Percentiles rank a stretch among this genome's conserved stretches.
Evolutionary conservation across 331 rosid species (phyloP).

Genomic region (Spiraea crenata): DNA sequence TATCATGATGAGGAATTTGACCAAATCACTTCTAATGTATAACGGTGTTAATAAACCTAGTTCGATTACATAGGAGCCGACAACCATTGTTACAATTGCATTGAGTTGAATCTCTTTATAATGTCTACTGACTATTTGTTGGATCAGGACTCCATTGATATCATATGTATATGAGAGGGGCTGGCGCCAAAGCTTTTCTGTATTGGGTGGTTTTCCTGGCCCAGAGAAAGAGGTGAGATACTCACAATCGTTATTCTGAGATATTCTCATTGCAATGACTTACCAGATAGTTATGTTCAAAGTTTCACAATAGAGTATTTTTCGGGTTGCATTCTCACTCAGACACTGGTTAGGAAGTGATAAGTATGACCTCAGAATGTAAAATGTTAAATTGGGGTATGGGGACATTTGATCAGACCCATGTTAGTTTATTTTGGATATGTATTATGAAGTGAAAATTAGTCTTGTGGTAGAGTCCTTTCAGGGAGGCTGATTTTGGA

Average conservation of each 20-base stretch:
- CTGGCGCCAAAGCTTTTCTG: constrained; percentile 85
- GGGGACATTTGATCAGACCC: background rate
- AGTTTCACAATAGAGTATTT: background rate
- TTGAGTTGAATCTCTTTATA: constrained; percentile 17
- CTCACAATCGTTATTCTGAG: constrained; percentile 8
- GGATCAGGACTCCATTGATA: constrained; percentile 69
- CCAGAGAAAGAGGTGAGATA: constrained; percentile 81
- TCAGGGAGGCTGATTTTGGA: background rate
- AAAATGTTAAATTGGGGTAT: background rate
- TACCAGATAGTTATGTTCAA: background rate
- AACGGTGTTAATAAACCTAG: background rate
- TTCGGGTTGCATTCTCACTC: background rate
- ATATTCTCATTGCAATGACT: background rate
- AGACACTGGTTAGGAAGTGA: background rate
- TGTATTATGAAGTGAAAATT: constrained; percentile 12
- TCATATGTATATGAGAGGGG: constrained; percentile 93
- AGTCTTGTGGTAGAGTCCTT: background rate
- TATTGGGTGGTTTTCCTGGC: constrained; percentile 81
- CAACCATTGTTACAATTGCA: background rate
- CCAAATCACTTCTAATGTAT: background rate
- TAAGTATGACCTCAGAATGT: background rate
- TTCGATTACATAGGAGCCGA: background rate
- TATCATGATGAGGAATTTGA: background rate
- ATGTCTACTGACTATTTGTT: constrained; percentile 27
- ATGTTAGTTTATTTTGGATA: background rate